Evolutionary conservation across 129 eudicot genomes (phyloP).

Genomic region (Tagetes erecta): DNA sequence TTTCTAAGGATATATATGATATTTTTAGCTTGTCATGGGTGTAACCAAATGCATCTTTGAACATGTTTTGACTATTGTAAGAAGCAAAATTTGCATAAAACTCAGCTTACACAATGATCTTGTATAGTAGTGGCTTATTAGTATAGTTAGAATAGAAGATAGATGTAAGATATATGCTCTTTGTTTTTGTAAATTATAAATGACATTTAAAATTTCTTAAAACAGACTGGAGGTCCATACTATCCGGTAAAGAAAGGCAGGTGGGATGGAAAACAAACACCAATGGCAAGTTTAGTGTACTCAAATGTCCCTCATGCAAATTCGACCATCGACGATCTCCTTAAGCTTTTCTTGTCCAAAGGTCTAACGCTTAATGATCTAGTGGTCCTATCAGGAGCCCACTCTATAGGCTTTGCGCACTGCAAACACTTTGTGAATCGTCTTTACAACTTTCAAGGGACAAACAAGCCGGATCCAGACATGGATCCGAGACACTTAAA

Average conservation of each 20-base stretch:
- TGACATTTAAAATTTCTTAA: background rate
- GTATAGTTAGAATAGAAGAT: too few relatives aligned
- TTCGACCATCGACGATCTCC: constrained; percentile 53
- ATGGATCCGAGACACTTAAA: constrained; percentile 75
- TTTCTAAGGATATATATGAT: too few relatives aligned
- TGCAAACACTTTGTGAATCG: constrained; percentile 63
- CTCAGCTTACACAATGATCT: too few relatives aligned
- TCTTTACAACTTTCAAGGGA: constrained; percentile 63
- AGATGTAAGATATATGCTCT: background rate
- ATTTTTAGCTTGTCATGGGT: too few relatives aligned
- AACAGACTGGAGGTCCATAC: constrained; percentile 82
- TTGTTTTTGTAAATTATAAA: background rate
- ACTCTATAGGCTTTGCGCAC: constrained; percentile 82
- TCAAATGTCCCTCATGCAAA: constrained; percentile 60
- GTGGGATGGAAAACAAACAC: constrained; percentile 73
- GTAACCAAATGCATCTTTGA: too few relatives aligned
- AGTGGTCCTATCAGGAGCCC: constrained; percentile 82
- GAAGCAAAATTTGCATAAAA: too few relatives aligned
- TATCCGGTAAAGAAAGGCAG: constrained; percentile 87
- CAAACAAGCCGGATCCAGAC: constrained; percentile 53
- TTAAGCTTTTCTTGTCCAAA: constrained; percentile 68
- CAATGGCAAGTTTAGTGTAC: constrained; percentile 63
- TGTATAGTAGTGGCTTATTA: too few relatives aligned
- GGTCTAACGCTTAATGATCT: constrained; percentile 66
- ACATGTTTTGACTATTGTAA: too few relatives aligned